phyloP scores from a whole-genome alignment of 495 filamentous ascomycete species.

The Penicillium tannophilum region DNA sequence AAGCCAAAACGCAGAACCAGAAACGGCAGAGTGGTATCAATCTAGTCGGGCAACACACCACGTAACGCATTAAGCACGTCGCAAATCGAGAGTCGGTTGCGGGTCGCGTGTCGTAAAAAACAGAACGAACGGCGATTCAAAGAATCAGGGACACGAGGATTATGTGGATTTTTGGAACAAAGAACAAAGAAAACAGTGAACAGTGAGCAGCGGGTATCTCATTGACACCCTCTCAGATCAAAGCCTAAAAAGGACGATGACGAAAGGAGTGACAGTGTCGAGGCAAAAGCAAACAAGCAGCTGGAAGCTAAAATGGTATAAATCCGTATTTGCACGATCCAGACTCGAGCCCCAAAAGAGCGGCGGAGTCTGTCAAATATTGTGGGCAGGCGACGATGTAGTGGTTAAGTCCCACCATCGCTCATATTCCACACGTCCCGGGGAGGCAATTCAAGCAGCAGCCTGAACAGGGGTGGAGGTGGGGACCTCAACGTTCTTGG shows the following conservation, averaged over 20 bases:
- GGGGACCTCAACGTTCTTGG: constrained; percentile 38
- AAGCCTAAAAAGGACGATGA: background rate
- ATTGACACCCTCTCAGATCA: constrained; percentile 26
- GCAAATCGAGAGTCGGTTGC: constrained; percentile 39
- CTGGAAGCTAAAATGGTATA: constrained; percentile 25
- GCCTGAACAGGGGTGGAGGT: constrained; percentile 50
- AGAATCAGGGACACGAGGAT: constrained; percentile 20
- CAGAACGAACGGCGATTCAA: constrained; percentile 36
- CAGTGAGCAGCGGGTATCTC: constrained; percentile 45
- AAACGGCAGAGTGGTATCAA: constrained; percentile 53
- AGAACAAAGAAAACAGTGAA: constrained; percentile 30
- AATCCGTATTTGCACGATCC: constrained; percentile 28
- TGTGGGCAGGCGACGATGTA: constrained; percentile 18
- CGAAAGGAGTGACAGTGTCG: constrained; percentile 27
- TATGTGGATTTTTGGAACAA: constrained; percentile 24
- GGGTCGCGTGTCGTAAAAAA: constrained; percentile 43
- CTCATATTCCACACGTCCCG: constrained; percentile 42
- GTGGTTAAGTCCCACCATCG: constrained; percentile 48
- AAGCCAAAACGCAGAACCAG: constrained; percentile 31
- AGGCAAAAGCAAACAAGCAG: constrained; percentile 30
- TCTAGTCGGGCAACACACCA: constrained; percentile 49
- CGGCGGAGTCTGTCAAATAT: constrained; percentile 18
- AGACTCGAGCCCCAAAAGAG: constrained; percentile 7
- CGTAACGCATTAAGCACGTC: constrained; percentile 39
- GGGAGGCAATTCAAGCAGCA: constrained; percentile 46